A percentile compares a stretch with the other conserved stretches of the same genome.
Evolutionary conservation across 768 basidiomycete species (phyloP).

Genomic region (Podaxis sp.): DNA sequence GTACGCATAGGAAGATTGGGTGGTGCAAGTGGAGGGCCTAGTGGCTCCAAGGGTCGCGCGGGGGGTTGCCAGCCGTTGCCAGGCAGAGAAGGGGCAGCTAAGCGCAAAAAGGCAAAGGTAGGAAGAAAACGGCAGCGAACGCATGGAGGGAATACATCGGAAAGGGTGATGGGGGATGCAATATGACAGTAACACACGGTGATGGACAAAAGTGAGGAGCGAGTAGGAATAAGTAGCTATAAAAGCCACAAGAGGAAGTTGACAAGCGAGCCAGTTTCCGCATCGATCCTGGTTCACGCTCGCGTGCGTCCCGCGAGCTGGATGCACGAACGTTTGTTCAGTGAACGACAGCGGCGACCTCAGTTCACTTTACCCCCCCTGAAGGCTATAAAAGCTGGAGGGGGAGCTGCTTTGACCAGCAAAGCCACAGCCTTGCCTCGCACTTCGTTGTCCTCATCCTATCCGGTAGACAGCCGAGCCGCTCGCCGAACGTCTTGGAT

Average conservation of each 20-base stretch:
- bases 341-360: slow-evolving; percentile 19
- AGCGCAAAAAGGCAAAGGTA: background rate
- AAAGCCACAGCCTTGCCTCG: background rate
- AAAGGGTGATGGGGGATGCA: background rate
- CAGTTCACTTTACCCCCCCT: slow-evolving; percentile 2
- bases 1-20: background rate
- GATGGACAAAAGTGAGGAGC: slow-evolving; percentile 21
- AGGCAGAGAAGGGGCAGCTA: background rate
- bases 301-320: slow-evolving; percentile 5
- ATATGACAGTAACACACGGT: slow-evolving; percentile 7
- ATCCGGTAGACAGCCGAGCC: slow-evolving; percentile 19
- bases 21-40: background rate
- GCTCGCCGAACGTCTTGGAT: slow-evolving; percentile 33
- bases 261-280: slow-evolving; percentile 7
- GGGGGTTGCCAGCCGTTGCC: background rate
- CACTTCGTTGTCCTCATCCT: slow-evolving; percentile 10
- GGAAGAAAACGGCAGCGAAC: background rate
- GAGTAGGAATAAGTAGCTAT: slow-evolving; percentile 27
- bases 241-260: slow-evolving; percentile 36
- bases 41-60: background rate
- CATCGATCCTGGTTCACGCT: slow-evolving; percentile 11
- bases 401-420: slow-evolving; percentile 7
- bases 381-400: slow-evolving; percentile 20
- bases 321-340: slow-evolving; percentile 43
- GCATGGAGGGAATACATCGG: background rate